phyloP scores from a whole-genome alignment of 768 basidiomycete genomes.

The Megacollybia marginata region DNA sequence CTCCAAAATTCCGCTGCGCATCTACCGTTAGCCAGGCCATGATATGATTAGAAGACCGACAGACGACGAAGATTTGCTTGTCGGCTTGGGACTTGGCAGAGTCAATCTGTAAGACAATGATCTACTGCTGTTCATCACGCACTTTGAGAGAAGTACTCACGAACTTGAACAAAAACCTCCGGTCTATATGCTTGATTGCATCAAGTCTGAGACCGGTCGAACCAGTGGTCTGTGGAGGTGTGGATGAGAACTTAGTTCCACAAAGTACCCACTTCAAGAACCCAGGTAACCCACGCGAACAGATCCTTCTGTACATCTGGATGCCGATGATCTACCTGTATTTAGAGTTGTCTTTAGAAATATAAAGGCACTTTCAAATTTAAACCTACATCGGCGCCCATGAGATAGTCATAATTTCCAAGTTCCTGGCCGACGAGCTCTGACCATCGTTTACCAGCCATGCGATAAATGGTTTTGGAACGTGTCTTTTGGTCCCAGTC shows the following conservation, averaged over 20 bases:
- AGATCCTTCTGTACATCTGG: constrained; percentile 74
- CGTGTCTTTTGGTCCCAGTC: constrained; percentile 75
- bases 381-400: constrained; percentile 59
- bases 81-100: constrained; percentile 36
- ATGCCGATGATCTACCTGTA: constrained; percentile 77
- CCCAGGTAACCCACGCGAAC: constrained; percentile 72
- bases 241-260: not conserved
- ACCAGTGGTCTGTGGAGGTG: constrained; percentile 46
- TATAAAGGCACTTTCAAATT: not conserved
- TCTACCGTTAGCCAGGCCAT: not conserved
- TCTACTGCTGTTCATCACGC: not conserved
- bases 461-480: constrained; percentile 63
- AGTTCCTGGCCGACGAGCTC: constrained; percentile 70
- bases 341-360: not conserved
- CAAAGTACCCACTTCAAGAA: constrained; percentile 35
- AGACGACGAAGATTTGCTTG: constrained; percentile 49
- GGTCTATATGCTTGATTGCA: constrained; percentile 87
- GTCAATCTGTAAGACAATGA: constrained; percentile 30
- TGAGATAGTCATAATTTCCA: constrained; percentile 84
- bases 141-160: constrained; percentile 29
- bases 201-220: constrained; percentile 79
- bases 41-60: constrained; percentile 31
- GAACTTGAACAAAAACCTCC: constrained; percentile 59
- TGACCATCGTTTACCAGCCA: constrained; percentile 79
- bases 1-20: constrained; percentile 79